Base-by-base conservation (phyloP, 768 basidiomycete species). In the Hysterangium stoloniferum region DNA sequence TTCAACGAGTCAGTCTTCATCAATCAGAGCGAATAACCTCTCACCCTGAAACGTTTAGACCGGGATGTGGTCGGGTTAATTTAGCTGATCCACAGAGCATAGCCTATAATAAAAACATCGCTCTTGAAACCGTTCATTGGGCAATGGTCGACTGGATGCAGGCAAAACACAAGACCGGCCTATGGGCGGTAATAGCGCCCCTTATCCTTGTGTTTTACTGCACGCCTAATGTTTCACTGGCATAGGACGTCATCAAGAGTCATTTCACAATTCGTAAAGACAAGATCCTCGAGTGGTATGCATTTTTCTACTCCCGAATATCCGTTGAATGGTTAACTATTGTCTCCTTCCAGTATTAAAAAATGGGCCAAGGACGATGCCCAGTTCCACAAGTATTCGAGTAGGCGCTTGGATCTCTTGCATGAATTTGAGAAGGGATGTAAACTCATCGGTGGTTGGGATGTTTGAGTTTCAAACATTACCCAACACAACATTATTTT, bases 101-200 rank as follows among this genome's bases (percentile, higher is more conserved):
- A n/a, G 49, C 44, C 2, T 78, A 78, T 60, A 78, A 80, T 59
- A 61, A 64, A 25, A 61, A 74, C 52, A 66, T 71, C 22, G 56
- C 65, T 4, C 53, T 64, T 33, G 64, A 78, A 31, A 79, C 76
- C 4, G 65, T 69, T 4, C 63, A 68, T 19, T 78, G 75, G 76
- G 77, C 73, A 6, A 78, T 79, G 36, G 64, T 75, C 4, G 73
- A 77, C 17, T 79, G 77, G 77, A 56, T 78, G 40, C 58, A 68
- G 33, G 72, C 74, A 42, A 62, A 68, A 44, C 62, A 74, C 51
- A 60, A 62, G 48, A 36, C 64, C 29, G 67, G 72, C 19, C 65
- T 78, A 11, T 79, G 77, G 77, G 65, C 58, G 48, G 77, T 76
- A 57, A 44, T 67, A n/a, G n/a, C n/a, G n/a, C n/a, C n/a, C n/a